Conservation (phyloP, 2,329 filamentous ascomycete species). For the Phialophora verrucosa region DNA sequence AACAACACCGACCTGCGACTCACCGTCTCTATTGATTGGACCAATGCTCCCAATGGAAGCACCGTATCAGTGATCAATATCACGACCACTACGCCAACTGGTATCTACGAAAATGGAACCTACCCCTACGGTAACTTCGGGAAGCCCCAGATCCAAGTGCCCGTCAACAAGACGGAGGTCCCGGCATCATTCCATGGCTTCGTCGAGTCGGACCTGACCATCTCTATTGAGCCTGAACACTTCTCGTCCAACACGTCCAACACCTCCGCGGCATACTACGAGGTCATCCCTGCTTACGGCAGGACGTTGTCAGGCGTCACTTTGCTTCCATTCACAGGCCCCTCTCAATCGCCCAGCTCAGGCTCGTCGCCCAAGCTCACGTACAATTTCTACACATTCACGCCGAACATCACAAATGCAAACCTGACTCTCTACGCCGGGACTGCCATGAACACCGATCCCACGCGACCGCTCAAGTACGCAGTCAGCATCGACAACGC, state of each 20-base stretch:
- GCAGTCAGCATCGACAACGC: slow-evolving; percentile 56
- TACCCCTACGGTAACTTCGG: slow-evolving; percentile 43
- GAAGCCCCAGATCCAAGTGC: slow-evolving; percentile 58
- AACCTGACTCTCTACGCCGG: slow-evolving; percentile 52
- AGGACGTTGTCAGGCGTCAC: slow-evolving; percentile 65
- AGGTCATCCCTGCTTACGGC: slow-evolving; percentile 61
- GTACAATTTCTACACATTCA: slow-evolving; percentile 68
- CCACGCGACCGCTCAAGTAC: slow-evolving; percentile 57
- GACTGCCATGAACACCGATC: slow-evolving; percentile 58
- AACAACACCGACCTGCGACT: slow-evolving; percentile 58
- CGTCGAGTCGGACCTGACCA: slow-evolving; percentile 62
- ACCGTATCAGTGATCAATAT: slow-evolving; percentile 45
- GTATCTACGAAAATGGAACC: slow-evolving; percentile 25
- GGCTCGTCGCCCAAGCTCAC: slow-evolving; percentile 59
- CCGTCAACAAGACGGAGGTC: slow-evolving; percentile 57
- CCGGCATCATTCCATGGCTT: slow-evolving; percentile 65
- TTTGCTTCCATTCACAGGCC: slow-evolving; percentile 59
- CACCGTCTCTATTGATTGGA: slow-evolving; percentile 64
- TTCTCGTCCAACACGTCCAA: slow-evolving; percentile 37
- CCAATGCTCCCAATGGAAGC: slow-evolving; percentile 49
- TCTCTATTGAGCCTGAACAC: slow-evolving; percentile 48
- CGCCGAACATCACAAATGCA: slow-evolving; percentile 48
- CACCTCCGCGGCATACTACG: slow-evolving; percentile 51
- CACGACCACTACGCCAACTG: slow-evolving; percentile 38
- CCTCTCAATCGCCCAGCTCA: slow-evolving; percentile 56